These are phyloP conservation scores for Naganishia liquefaciens DNA, from an alignment of 1,284 basidiomycete species.

Conservation along the genomic window DNA sequence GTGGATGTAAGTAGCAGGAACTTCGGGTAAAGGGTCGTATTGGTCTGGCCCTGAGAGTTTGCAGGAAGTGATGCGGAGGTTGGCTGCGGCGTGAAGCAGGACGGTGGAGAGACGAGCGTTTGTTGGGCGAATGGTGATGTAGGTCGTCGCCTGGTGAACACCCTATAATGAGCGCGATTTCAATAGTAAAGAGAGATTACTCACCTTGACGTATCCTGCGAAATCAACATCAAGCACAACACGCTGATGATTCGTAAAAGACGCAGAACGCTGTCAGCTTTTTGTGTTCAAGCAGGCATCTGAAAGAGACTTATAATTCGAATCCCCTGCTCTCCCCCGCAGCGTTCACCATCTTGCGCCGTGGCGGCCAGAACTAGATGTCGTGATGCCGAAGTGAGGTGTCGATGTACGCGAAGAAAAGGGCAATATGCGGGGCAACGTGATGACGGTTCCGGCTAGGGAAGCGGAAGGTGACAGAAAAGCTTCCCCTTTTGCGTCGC, in stretches of 20 bases:
- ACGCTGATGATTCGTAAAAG: slow-evolving; percentile 46
- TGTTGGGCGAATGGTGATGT: slow-evolving; percentile 49
- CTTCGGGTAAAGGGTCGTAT: slow-evolving; percentile 37
- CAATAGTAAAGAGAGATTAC: not conserved
- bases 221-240: slow-evolving; percentile 52
- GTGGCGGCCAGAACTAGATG: no score
- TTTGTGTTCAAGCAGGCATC: not conserved
- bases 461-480: no score
- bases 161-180: slow-evolving; percentile 17
- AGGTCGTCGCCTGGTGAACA: slow-evolving; percentile 41
- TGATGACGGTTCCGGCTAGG: not conserved
- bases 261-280: slow-evolving; percentile 14
- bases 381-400: not conserved
- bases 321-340: slow-evolving; percentile 29
- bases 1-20: slow-evolving; percentile 29
- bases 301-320: slow-evolving; percentile 30
- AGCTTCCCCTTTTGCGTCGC: no score
- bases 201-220: slow-evolving; percentile 43
- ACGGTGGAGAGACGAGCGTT: slow-evolving; percentile 47
- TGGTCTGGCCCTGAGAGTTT: slow-evolving; percentile 49
- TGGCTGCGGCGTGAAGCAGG: slow-evolving; percentile 49
- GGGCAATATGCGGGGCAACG: not conserved
- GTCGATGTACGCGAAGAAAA: not conserved
- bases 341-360: slow-evolving; percentile 23
- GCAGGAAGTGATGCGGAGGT: slow-evolving; percentile 46